phyloP scores from a whole-genome alignment of 208 protist genomes.

The Trypanosoma grayi region DNA sequence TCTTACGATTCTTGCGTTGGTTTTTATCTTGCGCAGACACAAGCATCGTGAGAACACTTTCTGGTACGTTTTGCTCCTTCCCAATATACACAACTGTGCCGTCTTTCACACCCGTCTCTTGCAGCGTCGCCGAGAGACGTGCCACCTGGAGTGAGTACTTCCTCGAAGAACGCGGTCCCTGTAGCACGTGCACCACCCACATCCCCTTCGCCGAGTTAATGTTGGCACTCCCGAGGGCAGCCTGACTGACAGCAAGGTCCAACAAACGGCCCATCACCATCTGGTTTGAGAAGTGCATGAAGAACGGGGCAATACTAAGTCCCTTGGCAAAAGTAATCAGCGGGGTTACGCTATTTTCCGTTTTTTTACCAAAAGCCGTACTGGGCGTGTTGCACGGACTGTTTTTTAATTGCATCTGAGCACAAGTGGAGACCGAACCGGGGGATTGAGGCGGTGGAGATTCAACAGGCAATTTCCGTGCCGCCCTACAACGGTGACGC shows the following conservation, averaged over 20 bases:
- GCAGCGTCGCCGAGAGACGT: slow-evolving; percentile 7
- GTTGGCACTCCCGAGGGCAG: slow-evolving; percentile 32
- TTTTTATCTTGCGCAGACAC: too few relatives aligned
- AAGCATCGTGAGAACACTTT: background rate
- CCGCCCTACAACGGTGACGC: slow-evolving; percentile 46
- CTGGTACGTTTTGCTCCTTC: background rate
- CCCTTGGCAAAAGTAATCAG: slow-evolving; percentile 53
- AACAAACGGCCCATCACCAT: slow-evolving; percentile 55
- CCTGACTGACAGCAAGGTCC: slow-evolving; percentile 63
- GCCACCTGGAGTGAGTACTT: slow-evolving; percentile 3
- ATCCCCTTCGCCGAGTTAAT: slow-evolving; percentile 25
- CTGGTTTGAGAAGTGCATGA: slow-evolving; percentile 57
- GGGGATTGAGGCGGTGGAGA: background rate
- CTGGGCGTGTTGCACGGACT: slow-evolving; percentile 44
- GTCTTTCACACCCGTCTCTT: slow-evolving; percentile 7
- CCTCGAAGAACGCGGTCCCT: slow-evolving; percentile 17
- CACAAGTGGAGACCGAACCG: background rate
- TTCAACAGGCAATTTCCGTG: slow-evolving; percentile 6
- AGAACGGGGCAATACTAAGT: slow-evolving; percentile 60
- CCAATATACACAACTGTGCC: slow-evolving; percentile 12
- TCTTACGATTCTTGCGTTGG: too few relatives aligned
- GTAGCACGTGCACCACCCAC: slow-evolving; percentile 52
- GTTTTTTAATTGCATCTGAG: slow-evolving; percentile 22
- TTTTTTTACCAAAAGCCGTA: slow-evolving; percentile 64
- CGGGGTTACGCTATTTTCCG: slow-evolving; percentile 62